Evolutionary conservation across 441 rosid genomes (phyloP), one percentile per base, ranked within the genome.

Genomic region (Populus hybrid): DNA sequence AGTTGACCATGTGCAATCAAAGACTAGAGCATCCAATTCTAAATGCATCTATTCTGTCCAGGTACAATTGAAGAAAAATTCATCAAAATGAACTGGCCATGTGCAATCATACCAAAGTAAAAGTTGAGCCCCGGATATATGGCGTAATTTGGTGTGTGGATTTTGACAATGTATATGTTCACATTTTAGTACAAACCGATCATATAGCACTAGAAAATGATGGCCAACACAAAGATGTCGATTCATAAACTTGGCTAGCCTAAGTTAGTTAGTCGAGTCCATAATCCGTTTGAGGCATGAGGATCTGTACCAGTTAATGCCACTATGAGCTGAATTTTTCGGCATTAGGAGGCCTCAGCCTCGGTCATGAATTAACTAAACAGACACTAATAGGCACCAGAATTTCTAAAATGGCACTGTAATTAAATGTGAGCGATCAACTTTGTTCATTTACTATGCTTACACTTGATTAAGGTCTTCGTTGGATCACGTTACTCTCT

Each of bases 11-110:
- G 8, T 40, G 75, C n/a, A 26, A 46, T 16, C 66, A 57, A 46
- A 72, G 63, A 54, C 38, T 3, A 35, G 50, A 67, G 38, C 12
- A 20, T 3, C 10, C n/a, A 10, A 8, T 46, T 21, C 70, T 34
- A 38, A 6, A 54, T n/a, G 8, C 69, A 36, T 73, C 24, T 6
- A 36, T 12, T 16, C 16, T 28, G 34, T 26, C 32, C 3, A 18
- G 64, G 66, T 10, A 10, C 35, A 30, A 50, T 72, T 50, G 40
- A 16, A 18, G 40, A 24, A 32, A 21, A 50, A 72, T 6, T 54
- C 3, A 26, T 46, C 61, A 12, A 26, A 66, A 66, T 66, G 69
- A 72, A 50, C 75, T 54, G 16, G 38, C 78, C 72, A 68, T 67
- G 67, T 30, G 73, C 54, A 16, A 50, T 14, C 8, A 50, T 50